phyloP scores from a whole-genome alignment of 257 asterid species.

The Verbascum thapsus region DNA sequence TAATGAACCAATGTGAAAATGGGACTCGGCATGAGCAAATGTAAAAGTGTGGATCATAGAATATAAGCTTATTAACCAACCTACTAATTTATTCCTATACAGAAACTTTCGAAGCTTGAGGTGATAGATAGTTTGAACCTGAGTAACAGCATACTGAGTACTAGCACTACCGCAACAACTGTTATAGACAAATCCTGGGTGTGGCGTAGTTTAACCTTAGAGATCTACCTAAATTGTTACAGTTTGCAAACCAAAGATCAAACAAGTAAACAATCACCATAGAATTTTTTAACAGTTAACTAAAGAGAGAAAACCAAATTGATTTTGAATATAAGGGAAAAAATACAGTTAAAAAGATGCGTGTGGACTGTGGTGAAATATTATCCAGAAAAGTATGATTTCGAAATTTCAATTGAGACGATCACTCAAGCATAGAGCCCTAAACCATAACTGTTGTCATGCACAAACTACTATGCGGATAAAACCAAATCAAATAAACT shows the following conservation, averaged over 20 bases:
- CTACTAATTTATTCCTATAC: not conserved
- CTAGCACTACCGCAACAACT: not conserved
- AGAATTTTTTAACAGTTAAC: not conserved
- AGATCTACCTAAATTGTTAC: not conserved
- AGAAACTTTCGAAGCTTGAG: not conserved
- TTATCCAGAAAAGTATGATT: not conserved
- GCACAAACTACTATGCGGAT: not conserved
- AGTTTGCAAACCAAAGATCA: slow-evolving; percentile 1
- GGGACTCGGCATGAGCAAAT: not conserved
- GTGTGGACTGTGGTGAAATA: not conserved
- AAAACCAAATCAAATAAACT: not conserved
- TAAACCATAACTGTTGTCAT: not conserved
- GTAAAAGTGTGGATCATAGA: not conserved
- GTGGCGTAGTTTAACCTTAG: not conserved
- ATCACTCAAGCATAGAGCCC: not conserved
- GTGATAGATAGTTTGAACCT: not conserved
- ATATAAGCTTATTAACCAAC: not conserved
- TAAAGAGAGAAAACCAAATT: not conserved
- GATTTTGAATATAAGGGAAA: not conserved
- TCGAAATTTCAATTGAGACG: not conserved
- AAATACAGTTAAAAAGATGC: not conserved
- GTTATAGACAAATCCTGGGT: not conserved
- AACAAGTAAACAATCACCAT: slow-evolving; percentile 15
- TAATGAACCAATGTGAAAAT: not conserved
- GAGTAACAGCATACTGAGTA: not conserved